Evolutionary conservation across 1,284 basidiomycete genomes (phyloP).

Genomic region (Cryptococcus maquisensis): DNA sequence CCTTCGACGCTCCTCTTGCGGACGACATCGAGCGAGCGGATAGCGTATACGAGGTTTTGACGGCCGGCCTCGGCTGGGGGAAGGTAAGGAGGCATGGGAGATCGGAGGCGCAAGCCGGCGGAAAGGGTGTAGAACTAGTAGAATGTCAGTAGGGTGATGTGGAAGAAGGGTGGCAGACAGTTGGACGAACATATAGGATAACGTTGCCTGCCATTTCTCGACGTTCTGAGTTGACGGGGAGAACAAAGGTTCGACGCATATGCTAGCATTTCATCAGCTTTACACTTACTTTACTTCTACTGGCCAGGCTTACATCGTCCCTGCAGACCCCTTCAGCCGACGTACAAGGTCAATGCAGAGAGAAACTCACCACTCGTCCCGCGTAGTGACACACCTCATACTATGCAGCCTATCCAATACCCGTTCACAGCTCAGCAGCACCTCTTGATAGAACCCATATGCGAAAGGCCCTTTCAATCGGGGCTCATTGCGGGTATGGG

Average conservation of each 20-base stretch:
- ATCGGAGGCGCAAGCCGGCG: constrained; percentile 79
- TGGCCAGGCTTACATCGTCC: constrained; percentile 19
- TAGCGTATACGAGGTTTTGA: constrained; percentile 71
- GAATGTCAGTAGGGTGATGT: neutral
- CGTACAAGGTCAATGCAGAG: too few relatives aligned
- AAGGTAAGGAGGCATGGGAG: constrained; percentile 88
- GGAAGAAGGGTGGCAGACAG: neutral
- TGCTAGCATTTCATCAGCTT: constrained; percentile 11
- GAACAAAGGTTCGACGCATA: constrained; percentile 74
- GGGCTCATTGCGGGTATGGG: constrained; percentile 87
- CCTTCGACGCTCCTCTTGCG: constrained; percentile 57
- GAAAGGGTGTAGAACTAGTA: constrained; percentile 72
- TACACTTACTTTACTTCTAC: neutral
- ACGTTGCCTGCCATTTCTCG: constrained; percentile 87
- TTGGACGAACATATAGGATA: constrained; percentile 59
- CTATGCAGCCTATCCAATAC: constrained; percentile 83
- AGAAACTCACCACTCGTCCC: constrained; percentile 75
- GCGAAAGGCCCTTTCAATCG: constrained; percentile 92
- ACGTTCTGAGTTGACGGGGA: constrained; percentile 79
- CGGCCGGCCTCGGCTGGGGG: constrained; percentile 84
- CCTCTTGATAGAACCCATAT: constrained; percentile 70
- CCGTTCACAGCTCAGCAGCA: constrained; percentile 79
- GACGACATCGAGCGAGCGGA: constrained; percentile 80
- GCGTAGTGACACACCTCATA: constrained; percentile 90
- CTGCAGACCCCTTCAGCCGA: constrained; percentile 4